Evolutionary conservation across 2,329 filamentous ascomycete genomes (phyloP).

Genomic region (Sporothrix globosa): DNA sequence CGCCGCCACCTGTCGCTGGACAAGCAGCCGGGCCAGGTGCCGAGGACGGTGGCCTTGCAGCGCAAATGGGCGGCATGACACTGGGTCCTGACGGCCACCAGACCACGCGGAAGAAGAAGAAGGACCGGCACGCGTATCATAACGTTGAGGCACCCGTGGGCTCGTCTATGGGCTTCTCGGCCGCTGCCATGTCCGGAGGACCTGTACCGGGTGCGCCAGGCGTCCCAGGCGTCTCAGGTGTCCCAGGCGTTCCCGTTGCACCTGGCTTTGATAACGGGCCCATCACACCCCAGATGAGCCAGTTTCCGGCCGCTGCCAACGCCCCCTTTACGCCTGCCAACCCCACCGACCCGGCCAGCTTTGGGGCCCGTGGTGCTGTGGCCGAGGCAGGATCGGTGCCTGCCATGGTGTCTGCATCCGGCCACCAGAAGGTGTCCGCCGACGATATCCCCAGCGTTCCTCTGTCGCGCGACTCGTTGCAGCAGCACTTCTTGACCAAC

Average conservation of each 20-base stretch:
- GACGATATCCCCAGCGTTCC: conserved; percentile 94
- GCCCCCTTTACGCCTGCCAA: conserved; percentile 55
- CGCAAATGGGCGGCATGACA: conserved; percentile 78
- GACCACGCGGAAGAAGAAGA: conserved; percentile 75
- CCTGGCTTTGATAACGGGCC: conserved; percentile 48
- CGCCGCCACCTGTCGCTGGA: conserved; percentile 36
- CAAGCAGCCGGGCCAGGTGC: conserved; percentile 40
- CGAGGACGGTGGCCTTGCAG: conserved; percentile 59
- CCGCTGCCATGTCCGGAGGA: conserved; percentile 59
- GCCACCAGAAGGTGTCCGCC: conserved; percentile 77
- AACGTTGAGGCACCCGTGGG: conserved; percentile 73
- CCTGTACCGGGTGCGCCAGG: conserved; percentile 15
- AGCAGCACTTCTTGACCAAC: conserved; percentile 82
- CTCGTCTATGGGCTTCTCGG: conserved; percentile 67
- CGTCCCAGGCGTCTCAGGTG: conserved; percentile 49
- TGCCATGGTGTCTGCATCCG: conserved; percentile 60
- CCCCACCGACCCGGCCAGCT: conserved; percentile 50
- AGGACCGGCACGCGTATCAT: conserved; percentile 92
- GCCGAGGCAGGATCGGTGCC: conserved; percentile 46
- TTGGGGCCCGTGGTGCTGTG: conserved; percentile 46
- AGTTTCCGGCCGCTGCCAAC: conserved; percentile 65
- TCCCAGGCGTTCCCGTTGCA: conserved; percentile 50
- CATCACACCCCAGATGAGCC: conserved; percentile 53
- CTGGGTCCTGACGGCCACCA: conserved; percentile 60
- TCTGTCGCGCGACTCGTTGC: conserved; percentile 76